Conservation (phyloP, 176 grass and related monocot species). For the Phragmites australis region DNA sequence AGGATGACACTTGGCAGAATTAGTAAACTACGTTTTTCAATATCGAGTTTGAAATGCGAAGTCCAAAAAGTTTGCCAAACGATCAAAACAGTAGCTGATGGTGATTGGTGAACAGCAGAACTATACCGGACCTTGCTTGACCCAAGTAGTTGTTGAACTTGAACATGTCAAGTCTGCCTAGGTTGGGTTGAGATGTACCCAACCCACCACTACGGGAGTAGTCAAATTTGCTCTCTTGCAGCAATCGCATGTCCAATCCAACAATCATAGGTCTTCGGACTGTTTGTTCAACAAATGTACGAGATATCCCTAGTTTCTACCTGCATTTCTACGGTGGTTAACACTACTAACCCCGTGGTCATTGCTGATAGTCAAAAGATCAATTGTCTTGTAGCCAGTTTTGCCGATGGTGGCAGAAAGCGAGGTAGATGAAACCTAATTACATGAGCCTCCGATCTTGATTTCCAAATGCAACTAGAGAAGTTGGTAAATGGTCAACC, state of each 20-base stretch:
- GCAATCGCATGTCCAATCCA: conserved; percentile 3
- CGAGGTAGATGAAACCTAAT: neutral
- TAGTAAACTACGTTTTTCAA: too few species aligned
- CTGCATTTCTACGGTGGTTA: conserved; percentile 1
- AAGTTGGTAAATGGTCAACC: conserved; percentile 36
- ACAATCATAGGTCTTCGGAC: neutral
- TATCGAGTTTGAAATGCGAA: neutral
- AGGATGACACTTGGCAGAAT: too few species aligned
- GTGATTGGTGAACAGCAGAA: conserved; percentile 15
- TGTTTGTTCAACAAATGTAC: neutral
- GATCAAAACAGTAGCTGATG: neutral
- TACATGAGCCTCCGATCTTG: conserved; percentile 25
- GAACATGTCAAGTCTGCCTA: neutral
- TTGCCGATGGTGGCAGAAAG: conserved; percentile 13
- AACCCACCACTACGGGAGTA: conserved; percentile 33
- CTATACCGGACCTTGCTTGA: conserved; percentile 34
- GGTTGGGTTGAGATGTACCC: conserved; percentile 47
- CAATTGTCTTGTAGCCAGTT: neutral
- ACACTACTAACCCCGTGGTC: too few species aligned
- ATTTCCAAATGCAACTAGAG: conserved; percentile 1
- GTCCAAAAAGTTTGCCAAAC: neutral
- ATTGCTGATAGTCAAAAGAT: conserved; percentile 29
- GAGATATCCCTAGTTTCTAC: neutral
- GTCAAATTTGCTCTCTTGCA: conserved; percentile 30
- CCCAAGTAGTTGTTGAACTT: conserved; percentile 37